Base-by-base conservation (phyloP, 345 rosid species). In the Brassica napus region DNA sequence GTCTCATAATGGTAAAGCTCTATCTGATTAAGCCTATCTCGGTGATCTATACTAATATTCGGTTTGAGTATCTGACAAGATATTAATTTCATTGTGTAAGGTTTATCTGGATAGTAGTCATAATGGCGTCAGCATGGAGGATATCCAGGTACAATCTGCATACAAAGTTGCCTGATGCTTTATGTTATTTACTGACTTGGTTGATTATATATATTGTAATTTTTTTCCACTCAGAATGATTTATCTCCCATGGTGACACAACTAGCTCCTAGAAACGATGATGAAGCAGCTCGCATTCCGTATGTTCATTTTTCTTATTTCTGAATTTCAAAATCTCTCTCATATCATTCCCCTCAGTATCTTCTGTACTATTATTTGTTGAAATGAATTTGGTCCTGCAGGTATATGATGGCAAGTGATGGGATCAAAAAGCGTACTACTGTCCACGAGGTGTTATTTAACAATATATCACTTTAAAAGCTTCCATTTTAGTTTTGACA, bases 401-500 rank as follows among this genome's bases (percentile, higher is more conserved):
- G 97, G 77, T 94, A 88, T 85, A 85, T 94, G 97, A 89, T 89
- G 90, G 95, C 94, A 6, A 77, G 91, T 85, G 98, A 94, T 85
- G 94, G 97, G 42, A 84, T 94, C 61, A 87, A 89, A 82, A 86
- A 79, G 81, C 87, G 87, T 73, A 73, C 66, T 66, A 73, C 76
- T 57, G 81, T 92, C 72, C 87, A 89, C 23, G 84, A 90, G 97
- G 97, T 94, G 65, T 57, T 23, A 15, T 42, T 28, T 30, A 18
- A 14, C 75, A 30, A 64, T 35, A 15, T 14, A 34, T 21, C 76
- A 28, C 34, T 74, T 11, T 11, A 1, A 31, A 32, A 0, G 1
- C 49, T 28, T 71, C 12, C 68, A 28, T 42, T 44, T 18, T 18
- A 18, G 21, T 18, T 18, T 18, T 18, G 21, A 18, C 21, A 18